Evolutionary conservation across 106 monocot genomes (phyloP).

Genomic region (Posidonia australis): DNA sequence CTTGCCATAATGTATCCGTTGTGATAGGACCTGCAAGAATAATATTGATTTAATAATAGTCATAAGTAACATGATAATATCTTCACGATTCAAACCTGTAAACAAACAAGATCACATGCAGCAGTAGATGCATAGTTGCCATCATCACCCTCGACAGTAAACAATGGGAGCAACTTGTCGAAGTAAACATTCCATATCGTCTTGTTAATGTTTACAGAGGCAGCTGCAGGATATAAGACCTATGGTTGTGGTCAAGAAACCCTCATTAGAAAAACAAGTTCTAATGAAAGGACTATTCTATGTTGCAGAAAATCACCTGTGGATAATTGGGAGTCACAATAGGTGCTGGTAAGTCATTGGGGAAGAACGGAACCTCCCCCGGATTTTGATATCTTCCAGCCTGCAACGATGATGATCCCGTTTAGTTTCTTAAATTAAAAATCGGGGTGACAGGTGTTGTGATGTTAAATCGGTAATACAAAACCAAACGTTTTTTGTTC

Average conservation of each 20-base stretch:
- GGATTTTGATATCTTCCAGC: slow-evolving; percentile 69
- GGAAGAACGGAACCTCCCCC: slow-evolving; percentile 80
- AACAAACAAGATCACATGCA: slow-evolving; percentile 59
- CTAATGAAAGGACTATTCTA: neutral
- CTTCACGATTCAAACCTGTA: slow-evolving; percentile 44
- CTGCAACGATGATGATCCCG: slow-evolving; percentile 15
- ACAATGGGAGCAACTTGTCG: slow-evolving; percentile 49
- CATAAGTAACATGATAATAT: too few relatives aligned
- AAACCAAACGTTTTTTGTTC: too few relatives aligned
- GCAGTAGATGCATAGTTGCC: slow-evolving; percentile 70
- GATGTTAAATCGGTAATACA: too few relatives aligned
- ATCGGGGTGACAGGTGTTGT: too few relatives aligned
- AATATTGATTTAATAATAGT: neutral
- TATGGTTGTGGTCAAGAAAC: slow-evolving; percentile 3
- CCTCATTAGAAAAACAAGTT: neutral
- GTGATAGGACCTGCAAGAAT: slow-evolving; percentile 57
- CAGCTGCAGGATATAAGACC: slow-evolving; percentile 59
- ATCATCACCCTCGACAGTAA: slow-evolving; percentile 74
- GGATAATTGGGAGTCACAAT: slow-evolving; percentile 13
- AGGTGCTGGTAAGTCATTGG: slow-evolving; percentile 40
- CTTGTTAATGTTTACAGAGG: slow-evolving; percentile 49
- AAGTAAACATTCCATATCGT: slow-evolving; percentile 71
- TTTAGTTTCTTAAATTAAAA: too few relatives aligned
- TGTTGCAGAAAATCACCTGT: slow-evolving; percentile 20
- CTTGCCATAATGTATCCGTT: slow-evolving; percentile 82